Percentiles rank a stretch among this genome's conserved stretches.
Conservation (phyloP, 2,329 filamentous ascomycete species). For the Penicillium polonicum region DNA sequence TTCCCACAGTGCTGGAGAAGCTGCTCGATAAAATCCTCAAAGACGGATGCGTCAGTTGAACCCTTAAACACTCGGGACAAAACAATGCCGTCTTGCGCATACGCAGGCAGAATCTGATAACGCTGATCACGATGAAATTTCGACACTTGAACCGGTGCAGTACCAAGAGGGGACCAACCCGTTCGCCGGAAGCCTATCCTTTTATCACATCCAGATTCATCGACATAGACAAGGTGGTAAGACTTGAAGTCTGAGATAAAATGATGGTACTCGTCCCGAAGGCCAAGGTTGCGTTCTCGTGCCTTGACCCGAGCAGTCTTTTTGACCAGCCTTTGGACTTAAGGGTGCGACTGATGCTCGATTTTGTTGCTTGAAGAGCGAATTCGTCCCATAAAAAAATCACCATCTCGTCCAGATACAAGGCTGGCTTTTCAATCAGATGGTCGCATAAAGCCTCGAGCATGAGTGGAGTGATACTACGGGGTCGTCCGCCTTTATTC, state of each 20-base stretch:
- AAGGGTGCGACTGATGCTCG: neutral
- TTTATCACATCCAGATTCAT: slow-evolving; percentile 9
- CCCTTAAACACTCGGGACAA: slow-evolving; percentile 25
- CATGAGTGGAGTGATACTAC: neutral
- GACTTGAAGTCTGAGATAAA: slow-evolving; percentile 4
- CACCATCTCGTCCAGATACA: slow-evolving; percentile 3
- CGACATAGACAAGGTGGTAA: slow-evolving; percentile 14
- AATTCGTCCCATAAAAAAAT: slow-evolving; percentile 3
- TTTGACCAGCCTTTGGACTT: slow-evolving; percentile 1
- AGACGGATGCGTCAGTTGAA: slow-evolving; percentile 21
- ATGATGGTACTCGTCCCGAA: slow-evolving; percentile 1
- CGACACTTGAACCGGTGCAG: neutral
- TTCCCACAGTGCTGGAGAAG: no score
- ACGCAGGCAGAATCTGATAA: slow-evolving; percentile 4
- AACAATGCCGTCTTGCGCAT: neutral
- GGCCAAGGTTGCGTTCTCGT: neutral
- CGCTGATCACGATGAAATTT: slow-evolving; percentile 6
- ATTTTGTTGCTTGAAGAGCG: neutral
- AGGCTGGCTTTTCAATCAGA: neutral
- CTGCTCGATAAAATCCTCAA: no score
- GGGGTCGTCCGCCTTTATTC: neutral
- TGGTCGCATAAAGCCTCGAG: neutral
- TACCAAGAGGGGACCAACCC: neutral
- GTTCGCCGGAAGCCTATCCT: slow-evolving; percentile 10
- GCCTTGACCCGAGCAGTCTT: slow-evolving; percentile 2